Conservation (phyloP, 805 yeast genomes). For the Starmerella bacillaris region DNA sequence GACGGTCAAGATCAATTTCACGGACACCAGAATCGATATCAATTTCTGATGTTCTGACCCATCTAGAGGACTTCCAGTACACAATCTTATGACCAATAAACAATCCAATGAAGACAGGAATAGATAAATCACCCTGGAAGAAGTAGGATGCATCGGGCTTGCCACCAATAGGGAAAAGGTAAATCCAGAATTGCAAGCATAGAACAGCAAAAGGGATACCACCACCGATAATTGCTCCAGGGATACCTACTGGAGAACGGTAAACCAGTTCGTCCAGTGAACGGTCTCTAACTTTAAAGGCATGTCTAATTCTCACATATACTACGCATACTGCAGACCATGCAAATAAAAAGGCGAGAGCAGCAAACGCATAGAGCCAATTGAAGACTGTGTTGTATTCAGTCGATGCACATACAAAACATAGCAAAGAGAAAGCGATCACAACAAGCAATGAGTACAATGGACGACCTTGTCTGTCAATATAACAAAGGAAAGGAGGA, state of each 20-base stretch:
- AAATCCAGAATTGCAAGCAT: slow-evolving; percentile 67
- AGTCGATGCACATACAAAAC: slow-evolving; percentile 44
- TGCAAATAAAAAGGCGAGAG: slow-evolving; percentile 16
- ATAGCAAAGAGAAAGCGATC: slow-evolving; percentile 33
- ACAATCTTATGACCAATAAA: slow-evolving; percentile 15
- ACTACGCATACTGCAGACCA: slow-evolving; percentile 15
- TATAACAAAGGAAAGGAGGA: slow-evolving; percentile 42
- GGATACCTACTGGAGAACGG: slow-evolving; percentile 47
- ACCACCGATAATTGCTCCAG: slow-evolving; percentile 50
- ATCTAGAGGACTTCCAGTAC: slow-evolving; percentile 24
- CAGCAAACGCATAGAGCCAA: slow-evolving; percentile 19
- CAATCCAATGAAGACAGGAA: slow-evolving; percentile 13
- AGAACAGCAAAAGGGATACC: slow-evolving; percentile 41
- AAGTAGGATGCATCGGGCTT: slow-evolving; percentile 15
- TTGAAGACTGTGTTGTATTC: slow-evolving; percentile 16
- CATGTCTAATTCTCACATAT: slow-evolving; percentile 32
- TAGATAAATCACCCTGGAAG: slow-evolving; percentile 32
- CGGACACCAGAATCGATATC: slow-evolving; percentile 50
- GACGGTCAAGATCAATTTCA: slow-evolving; percentile 35
- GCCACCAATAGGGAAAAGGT: slow-evolving; percentile 46
- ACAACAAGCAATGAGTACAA: slow-evolving; percentile 38
- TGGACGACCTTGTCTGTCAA: slow-evolving; percentile 67
- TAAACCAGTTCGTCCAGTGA: slow-evolving; percentile 48
- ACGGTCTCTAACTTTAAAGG: slow-evolving; percentile 47
- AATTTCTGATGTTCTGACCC: slow-evolving; percentile 31